Evolutionary conservation across 805 yeast species (phyloP).

Genomic region (Cyberlindnera suaveolens): DNA sequence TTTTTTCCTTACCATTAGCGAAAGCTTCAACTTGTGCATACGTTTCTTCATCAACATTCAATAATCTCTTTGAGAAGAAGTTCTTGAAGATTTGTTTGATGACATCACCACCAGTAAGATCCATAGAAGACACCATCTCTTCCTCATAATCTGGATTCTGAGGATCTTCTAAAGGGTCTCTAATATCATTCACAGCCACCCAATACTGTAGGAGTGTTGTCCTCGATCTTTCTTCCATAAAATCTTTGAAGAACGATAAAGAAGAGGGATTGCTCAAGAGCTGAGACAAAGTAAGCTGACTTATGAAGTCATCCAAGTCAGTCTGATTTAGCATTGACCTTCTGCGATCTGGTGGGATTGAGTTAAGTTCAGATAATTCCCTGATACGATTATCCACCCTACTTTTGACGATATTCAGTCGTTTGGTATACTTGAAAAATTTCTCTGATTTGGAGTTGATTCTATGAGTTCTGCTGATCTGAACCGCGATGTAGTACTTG

Average conservation of each 20-base stretch:
- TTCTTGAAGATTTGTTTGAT: constrained; percentile 41
- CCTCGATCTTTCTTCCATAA: constrained; percentile 45
- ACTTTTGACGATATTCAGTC: constrained; percentile 27
- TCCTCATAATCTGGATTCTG: constrained; percentile 24
- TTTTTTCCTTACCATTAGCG: constrained; percentile 20
- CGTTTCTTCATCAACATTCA: constrained; percentile 24
- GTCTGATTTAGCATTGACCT: constrained; percentile 6
- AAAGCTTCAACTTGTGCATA: constrained; percentile 33
- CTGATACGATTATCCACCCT: constrained; percentile 26
- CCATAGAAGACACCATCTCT: constrained; percentile 25
- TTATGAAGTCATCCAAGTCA: constrained; percentile 21
- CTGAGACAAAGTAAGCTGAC: constrained; percentile 31
- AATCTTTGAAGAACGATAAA: constrained; percentile 44
- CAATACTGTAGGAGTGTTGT: constrained; percentile 52
- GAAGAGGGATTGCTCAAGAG: constrained; percentile 43
- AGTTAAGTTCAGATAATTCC: constrained; percentile 13
- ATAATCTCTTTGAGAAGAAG: constrained; percentile 31
- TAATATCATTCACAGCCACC: constrained; percentile 59
- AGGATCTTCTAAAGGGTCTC: constrained; percentile 59
- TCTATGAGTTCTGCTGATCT: constrained; percentile 33
- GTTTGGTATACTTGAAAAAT: constrained; percentile 22
- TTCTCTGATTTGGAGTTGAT: constrained; percentile 26
- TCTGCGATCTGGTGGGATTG: neutral
- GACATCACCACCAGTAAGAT: constrained; percentile 44
- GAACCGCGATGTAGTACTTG: constrained; percentile 40